phyloP scores from a whole-genome alignment of 495 filamentous ascomycete genomes.

The Aspergillus saccharolyticus region DNA sequence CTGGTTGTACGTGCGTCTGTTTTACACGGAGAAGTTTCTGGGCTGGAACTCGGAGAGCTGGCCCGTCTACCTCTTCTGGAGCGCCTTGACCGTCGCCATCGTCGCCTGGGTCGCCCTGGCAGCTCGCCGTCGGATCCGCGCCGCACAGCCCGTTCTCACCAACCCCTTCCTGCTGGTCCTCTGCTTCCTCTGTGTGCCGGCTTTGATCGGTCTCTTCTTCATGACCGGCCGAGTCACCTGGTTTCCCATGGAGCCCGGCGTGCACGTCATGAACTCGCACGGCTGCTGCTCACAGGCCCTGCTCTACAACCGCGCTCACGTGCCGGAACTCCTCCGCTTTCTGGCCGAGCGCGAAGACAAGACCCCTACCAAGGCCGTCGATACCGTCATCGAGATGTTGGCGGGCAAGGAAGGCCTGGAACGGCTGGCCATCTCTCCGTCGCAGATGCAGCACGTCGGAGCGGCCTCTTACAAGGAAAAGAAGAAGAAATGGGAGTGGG shows the following conservation, averaged over 20 bases:
- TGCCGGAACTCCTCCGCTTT: constrained; percentile 18
- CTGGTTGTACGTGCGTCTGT: constrained; percentile 52
- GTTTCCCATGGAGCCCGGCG: constrained; percentile 27
- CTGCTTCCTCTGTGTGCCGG: constrained; percentile 27
- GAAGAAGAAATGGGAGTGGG: constrained; percentile 12
- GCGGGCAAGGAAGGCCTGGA: constrained; percentile 15
- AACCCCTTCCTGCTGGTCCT: constrained; percentile 23
- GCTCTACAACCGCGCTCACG: constrained; percentile 25
- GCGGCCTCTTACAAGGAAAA: constrained; percentile 26
- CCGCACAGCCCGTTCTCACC: constrained; percentile 19
- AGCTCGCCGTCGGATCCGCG: constrained; percentile 11
- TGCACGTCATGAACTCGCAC: constrained; percentile 30
- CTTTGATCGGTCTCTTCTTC: constrained; percentile 32
- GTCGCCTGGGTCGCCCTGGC: constrained; percentile 17
- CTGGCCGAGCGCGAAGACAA: constrained; percentile 15
- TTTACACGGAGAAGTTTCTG: constrained; percentile 52
- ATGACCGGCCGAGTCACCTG: constrained; percentile 35
- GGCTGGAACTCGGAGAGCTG: constrained; percentile 54
- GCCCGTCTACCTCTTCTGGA: constrained; percentile 35
- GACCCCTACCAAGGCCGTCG: constrained; percentile 16
- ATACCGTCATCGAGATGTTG: constrained; percentile 21
- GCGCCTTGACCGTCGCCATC: constrained; percentile 20
- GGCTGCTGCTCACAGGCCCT: constrained; percentile 39
- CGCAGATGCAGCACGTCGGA: constrained; percentile 29
- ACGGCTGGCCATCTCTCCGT: constrained; percentile 23